Conservation (phyloP, 805 yeast genomes). For the Candida nonsorbophila region DNA sequence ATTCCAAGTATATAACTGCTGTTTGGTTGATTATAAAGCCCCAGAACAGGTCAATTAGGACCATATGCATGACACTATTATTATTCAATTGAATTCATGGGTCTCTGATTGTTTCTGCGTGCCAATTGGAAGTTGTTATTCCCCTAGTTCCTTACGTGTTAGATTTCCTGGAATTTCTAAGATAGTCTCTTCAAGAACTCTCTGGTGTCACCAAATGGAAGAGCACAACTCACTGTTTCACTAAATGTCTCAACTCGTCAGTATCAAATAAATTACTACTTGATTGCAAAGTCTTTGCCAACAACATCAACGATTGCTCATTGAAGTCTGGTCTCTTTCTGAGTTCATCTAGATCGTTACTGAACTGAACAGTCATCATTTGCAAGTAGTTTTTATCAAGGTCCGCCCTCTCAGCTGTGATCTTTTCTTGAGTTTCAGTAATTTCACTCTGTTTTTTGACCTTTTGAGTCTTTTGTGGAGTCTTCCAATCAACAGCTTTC, state of each 20-base stretch:
- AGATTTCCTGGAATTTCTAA: too few relatives aligned
- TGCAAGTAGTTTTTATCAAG: conserved; percentile 48
- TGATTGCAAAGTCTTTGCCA: conserved; percentile 55
- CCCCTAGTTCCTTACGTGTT: too few relatives aligned
- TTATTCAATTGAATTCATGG: too few relatives aligned
- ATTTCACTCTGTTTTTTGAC: conserved; percentile 9
- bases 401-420: conserved; percentile 20
- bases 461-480: conserved; percentile 1
- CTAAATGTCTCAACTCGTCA: conserved; percentile 18
- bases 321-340: conserved; percentile 62
- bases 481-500: conserved; percentile 12
- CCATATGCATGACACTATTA: too few relatives aligned
- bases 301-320: conserved; percentile 47
- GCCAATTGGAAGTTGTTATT: too few relatives aligned
- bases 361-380: conserved; percentile 53
- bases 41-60: too few relatives aligned
- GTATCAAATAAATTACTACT: conserved; percentile 57
- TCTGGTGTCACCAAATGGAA: too few relatives aligned
- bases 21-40: too few relatives aligned
- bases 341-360: conserved; percentile 55
- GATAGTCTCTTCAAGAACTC: too few relatives aligned
- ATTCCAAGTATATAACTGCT: too few relatives aligned
- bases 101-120: too few relatives aligned
- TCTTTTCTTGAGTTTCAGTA: conserved; percentile 12
- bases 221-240: background rate